A percentile compares a stretch with the other conserved stretches of the same genome.
Conservation (phyloP, 345 rosid genomes). For the Rhodomyrtus tomentosa region DNA sequence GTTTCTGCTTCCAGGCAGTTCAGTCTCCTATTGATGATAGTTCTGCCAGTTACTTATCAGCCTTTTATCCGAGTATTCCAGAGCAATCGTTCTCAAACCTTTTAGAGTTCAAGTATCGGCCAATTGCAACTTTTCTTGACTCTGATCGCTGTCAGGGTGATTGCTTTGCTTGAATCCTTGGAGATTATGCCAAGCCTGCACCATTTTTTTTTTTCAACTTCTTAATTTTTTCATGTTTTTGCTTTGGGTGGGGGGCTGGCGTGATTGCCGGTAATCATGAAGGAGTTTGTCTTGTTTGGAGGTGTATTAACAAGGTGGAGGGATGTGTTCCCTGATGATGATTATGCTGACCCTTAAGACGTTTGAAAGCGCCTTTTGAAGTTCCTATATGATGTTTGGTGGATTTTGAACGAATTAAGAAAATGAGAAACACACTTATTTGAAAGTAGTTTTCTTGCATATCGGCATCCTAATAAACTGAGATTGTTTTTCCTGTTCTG, state of each 20-base stretch:
- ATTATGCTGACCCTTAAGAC: neutral
- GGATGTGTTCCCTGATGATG: neutral
- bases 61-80: neutral
- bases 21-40: neutral
- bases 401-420: neutral
- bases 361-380: neutral
- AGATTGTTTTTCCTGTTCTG: neutral
- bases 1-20: neutral
- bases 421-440: neutral
- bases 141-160: neutral
- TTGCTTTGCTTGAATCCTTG: neutral
- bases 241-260: neutral
- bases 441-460: neutral
- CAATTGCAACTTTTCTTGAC: neutral
- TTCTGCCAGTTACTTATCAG: neutral
- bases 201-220: neutral
- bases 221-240: neutral
- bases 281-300: neutral
- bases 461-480: neutral
- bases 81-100: neutral
- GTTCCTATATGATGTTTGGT: neutral
- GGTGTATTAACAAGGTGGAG: neutral
- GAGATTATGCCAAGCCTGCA: neutral
- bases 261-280: neutral
- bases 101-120: neutral